Evolutionary conservation across 116 monocot genomes (phyloP).

Genomic region (Dioscorea cayenensis): DNA sequence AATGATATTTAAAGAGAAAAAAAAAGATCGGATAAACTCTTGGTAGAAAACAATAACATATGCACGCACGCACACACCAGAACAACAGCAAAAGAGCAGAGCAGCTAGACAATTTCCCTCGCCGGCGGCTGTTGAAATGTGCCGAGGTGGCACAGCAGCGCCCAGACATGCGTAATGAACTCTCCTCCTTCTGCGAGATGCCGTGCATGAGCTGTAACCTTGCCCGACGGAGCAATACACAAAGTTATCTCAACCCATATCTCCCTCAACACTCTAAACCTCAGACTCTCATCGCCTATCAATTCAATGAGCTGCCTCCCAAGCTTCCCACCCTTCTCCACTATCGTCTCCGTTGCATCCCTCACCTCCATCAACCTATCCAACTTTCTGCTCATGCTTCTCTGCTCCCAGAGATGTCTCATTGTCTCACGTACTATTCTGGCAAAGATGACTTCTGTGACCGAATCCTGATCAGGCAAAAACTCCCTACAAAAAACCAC

Average conservation of each 20-base stretch:
- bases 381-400: background rate
- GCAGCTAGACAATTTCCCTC: too few species aligned
- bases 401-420: background rate
- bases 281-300: background rate
- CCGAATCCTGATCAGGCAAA: background rate
- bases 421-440: background rate
- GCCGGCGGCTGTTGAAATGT: background rate
- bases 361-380: background rate
- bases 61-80: too few species aligned
- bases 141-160: conserved; percentile 6
- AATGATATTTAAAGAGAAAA: too few species aligned
- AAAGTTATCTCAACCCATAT: conserved; percentile 13
- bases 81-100: too few species aligned
- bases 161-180: conserved; percentile 21
- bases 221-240: conserved; percentile 13
- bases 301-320: background rate
- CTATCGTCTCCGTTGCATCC: background rate
- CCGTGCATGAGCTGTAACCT: background rate
- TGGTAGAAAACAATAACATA: too few species aligned
- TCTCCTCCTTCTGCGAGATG: conserved; percentile 2
- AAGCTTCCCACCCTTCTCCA: background rate
- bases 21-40: too few species aligned
- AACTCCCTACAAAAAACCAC: conserved; percentile 1
- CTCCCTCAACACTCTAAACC: conserved; percentile 16
- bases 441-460: background rate